Evolutionary conservation across 1,284 basidiomycete genomes (phyloP), one percentile per base, ranked within the genome.

Genomic region (Apiotrichum laibachii): DNA sequence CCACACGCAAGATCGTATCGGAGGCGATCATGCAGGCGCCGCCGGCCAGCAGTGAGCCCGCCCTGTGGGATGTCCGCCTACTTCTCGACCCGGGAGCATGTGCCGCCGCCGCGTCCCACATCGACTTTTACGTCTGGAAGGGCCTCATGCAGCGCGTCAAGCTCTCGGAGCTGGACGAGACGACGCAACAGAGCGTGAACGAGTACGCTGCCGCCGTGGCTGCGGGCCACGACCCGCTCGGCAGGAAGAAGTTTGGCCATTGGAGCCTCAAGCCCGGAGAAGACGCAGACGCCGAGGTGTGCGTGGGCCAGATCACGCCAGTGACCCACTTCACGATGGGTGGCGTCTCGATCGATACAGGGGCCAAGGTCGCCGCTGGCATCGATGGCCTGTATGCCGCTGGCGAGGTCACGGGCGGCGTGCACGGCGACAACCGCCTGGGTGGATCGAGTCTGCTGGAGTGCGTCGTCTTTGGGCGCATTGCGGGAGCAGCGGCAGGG

Each of bases 261-360:
- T 62, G 60, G 60, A 47, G 0, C 19, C 57, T 59, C 1, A 5
- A 10, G 13, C 40, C 56, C 13, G n/a, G 21, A 5, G 50, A 58
- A 34, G 5, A 37, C 37, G 37, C 37, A 16, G 37, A 13, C 10
- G 46, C 44, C 1, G 60, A 62, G 31, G 57, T 62, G 15, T 53
- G 22, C 47, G 39, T 62, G 13, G 60, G 60, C 22, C 21, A 16
- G 7, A 37, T 62, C 19, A 62, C 60, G 12, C 60, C 60, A 2
- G 53, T 62, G 16, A 43, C 46, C 35, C 60, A 62, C 54, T 62
- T 59, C 15, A 62, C 60, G 5, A 62, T 62, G 60, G 60, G 60
- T 13, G 60, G 60, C 8, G 56, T 39, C 8, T 46, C 48, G 9
- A 54, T 62, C 46, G 54, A 62, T 42, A 21, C 31, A 5, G 26